Evolutionary conservation across 108 stramenopile genomes (phyloP).

Genomic region (Nitzschia sp.): DNA sequence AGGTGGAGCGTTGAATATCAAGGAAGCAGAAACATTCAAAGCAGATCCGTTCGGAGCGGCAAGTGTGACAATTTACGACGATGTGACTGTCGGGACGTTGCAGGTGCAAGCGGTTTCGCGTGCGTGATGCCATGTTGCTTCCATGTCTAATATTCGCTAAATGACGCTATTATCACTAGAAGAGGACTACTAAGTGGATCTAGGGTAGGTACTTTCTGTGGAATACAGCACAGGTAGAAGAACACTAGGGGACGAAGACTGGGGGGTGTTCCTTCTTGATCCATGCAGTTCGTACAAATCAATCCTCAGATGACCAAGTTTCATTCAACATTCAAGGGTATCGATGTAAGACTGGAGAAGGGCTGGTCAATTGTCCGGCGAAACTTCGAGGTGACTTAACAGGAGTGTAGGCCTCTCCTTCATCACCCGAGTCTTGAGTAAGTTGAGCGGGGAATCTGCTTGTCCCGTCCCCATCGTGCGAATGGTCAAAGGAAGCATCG

Average conservation of each 20-base stretch:
- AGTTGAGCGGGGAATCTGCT: constrained; percentile 13
- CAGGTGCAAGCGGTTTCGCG: constrained; percentile 61
- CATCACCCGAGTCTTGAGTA: constrained; percentile 35
- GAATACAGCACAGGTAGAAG: too few species aligned
- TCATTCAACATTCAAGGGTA: too few species aligned
- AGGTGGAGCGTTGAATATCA: constrained; percentile 37
- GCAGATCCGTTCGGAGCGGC: constrained; percentile 75
- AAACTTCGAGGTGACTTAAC: not conserved
- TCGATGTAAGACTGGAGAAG: constrained; percentile 6
- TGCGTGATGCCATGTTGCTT: too few species aligned
- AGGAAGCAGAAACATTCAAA: constrained; percentile 56
- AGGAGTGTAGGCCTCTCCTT: constrained; percentile 13
- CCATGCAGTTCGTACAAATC: not conserved
- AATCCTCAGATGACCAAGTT: not conserved
- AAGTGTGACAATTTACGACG: constrained; percentile 71
- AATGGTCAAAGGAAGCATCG: constrained; percentile 8
- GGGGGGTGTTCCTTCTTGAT: not conserved
- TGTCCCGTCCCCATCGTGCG: not conserved
- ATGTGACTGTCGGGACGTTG: constrained; percentile 63
- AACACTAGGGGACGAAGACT: not conserved
- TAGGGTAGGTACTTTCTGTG: too few species aligned
- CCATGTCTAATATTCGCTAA: too few species aligned
- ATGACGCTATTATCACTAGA: too few species aligned
- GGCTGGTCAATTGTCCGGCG: not conserved
- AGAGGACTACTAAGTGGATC: too few species aligned